Evolutionary conservation across 179 eudicot species (phyloP).

Genomic region (Silene noctiflora): DNA sequence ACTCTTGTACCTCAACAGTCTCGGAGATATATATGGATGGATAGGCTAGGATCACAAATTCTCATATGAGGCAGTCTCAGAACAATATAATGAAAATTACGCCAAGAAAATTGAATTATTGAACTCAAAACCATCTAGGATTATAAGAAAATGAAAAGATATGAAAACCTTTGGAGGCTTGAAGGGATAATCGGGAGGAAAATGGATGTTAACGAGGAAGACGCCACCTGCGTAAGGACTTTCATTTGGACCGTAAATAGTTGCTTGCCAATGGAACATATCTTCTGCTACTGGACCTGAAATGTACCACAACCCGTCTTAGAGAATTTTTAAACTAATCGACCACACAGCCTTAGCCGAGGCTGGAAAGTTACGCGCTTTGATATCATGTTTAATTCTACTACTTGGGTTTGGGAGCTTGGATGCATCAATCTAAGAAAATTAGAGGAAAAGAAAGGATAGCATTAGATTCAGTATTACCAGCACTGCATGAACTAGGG

Average conservation of each 20-base stretch:
- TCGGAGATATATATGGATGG: no score
- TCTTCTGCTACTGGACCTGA: constrained; percentile 62
- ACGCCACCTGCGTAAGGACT: constrained; percentile 67
- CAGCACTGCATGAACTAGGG: constrained; percentile 80
- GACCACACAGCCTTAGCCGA: no score
- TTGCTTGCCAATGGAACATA: constrained; percentile 80
- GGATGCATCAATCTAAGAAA: no score
- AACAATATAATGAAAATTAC: no score
- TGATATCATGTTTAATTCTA: neutral
- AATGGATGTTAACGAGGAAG: constrained; percentile 60
- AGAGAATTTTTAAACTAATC: no score
- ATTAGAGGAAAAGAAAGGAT: neutral
- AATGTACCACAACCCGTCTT: constrained; percentile 14
- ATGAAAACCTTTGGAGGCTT: constrained; percentile 64
- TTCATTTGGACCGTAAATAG: constrained; percentile 63
- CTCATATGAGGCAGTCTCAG: neutral
- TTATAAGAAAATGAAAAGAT: no score
- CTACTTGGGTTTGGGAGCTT: no score
- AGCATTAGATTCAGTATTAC: constrained; percentile 19
- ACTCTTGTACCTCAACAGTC: neutral
- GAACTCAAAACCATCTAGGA: no score
- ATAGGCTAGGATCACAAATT: neutral
- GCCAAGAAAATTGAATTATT: neutral
- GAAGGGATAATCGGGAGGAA: constrained; percentile 72
- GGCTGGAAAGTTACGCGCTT: neutral